A percentile compares a stretch with the other conserved stretches of the same genome.
phyloP scores from a whole-genome alignment of 2,329 filamentous ascomycete genomes.

The Triangularia setosa region DNA sequence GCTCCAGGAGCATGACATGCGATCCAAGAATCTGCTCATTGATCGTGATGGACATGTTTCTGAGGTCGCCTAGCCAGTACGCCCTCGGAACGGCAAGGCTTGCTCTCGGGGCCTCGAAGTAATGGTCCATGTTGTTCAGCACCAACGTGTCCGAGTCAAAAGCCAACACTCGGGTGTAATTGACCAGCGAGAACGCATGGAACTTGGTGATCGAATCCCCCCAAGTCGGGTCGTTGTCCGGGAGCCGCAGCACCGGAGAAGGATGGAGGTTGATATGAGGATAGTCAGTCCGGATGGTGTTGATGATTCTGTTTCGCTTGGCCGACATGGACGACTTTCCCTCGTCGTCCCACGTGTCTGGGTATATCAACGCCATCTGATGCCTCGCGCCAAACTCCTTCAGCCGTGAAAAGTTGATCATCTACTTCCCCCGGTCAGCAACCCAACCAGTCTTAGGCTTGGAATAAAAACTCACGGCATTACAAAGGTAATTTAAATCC shows the following conservation, averaged over 20 bases:
- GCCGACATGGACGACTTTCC: background rate
- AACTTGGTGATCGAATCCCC: background rate
- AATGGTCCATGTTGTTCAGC: slow-evolving; percentile 6
- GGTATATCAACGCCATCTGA: background rate
- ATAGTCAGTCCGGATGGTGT: background rate
- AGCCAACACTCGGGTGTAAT: background rate
- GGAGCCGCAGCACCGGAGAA: background rate
- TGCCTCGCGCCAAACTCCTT: background rate
- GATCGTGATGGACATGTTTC: background rate
- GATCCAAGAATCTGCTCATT: slow-evolving; percentile 2
- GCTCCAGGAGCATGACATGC: slow-evolving; percentile 5
- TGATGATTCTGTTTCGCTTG: background rate
- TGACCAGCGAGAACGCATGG: background rate
- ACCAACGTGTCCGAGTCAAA: slow-evolving; percentile 3
- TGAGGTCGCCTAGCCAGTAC: background rate
- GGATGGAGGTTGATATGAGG: background rate
- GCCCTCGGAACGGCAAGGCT: background rate
- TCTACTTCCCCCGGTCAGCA: background rate
- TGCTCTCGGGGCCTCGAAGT: background rate
- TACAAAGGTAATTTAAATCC: background rate
- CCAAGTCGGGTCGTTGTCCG: background rate
- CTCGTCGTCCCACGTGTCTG: background rate
- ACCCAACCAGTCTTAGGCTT: background rate
- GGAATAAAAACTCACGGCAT: background rate
- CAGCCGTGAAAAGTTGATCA: slow-evolving; percentile 2